Percentiles rank a stretch among this genome's conserved stretches.
Evolutionary conservation across 1,284 basidiomycete species (phyloP).

Genomic region (Schizopora paradoxa): DNA sequence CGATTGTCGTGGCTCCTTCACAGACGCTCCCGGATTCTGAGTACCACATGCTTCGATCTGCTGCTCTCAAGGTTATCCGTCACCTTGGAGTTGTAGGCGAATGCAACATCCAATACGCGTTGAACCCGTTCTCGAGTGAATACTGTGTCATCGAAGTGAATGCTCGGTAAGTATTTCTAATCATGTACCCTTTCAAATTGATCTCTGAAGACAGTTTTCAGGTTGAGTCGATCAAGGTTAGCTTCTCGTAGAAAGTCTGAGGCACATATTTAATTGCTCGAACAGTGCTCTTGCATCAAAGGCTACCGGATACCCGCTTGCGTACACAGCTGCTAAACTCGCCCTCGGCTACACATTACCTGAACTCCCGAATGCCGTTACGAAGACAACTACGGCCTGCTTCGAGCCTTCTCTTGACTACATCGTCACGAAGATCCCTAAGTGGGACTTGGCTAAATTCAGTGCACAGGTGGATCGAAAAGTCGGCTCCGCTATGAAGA

Average conservation of each 20-base stretch:
- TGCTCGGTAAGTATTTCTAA: constrained; percentile 75
- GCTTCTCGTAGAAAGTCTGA: constrained; percentile 99
- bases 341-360: constrained; percentile 98
- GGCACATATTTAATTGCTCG: constrained; percentile 94
- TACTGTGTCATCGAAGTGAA: constrained; percentile 99
- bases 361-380: constrained; percentile 97
- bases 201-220: no score
- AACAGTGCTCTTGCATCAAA: constrained; percentile 99
- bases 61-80: constrained; percentile 95
- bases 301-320: constrained; percentile 97
- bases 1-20: constrained; percentile 98
- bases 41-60: constrained; percentile 98
- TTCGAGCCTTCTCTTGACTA: constrained; percentile 99
- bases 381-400: constrained; percentile 98
- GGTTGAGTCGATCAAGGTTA: constrained; percentile 61
- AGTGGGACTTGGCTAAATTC: constrained; percentile 99
- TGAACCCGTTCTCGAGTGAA: constrained; percentile 89
- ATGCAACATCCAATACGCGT: constrained; percentile 98
- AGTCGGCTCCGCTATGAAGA: constrained; percentile 98
- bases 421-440: constrained; percentile 99
- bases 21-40: constrained; percentile 97
- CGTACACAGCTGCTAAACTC: constrained; percentile 99
- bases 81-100: constrained; percentile 98
- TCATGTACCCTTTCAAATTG: no score
- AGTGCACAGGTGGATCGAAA: constrained; percentile 89